Evolutionary conservation across 2,329 filamentous ascomycete genomes (phyloP).

Genomic region (Fusarium sublunatum): DNA sequence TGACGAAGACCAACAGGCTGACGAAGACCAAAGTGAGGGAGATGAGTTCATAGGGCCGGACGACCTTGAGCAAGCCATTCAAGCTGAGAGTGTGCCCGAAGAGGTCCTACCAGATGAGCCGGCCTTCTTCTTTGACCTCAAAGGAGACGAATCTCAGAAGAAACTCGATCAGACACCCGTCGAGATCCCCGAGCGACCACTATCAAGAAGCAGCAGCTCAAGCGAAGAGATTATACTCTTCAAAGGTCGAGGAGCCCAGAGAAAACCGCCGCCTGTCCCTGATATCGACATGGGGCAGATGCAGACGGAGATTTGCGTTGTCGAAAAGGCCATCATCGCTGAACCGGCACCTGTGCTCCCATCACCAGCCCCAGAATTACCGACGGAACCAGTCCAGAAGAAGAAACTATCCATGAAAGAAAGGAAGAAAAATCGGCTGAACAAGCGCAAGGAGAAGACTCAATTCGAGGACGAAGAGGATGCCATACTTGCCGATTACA

Average conservation of each 20-base stretch:
- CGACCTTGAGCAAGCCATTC: slow-evolving; percentile 35
- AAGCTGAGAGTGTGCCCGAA: slow-evolving; percentile 11
- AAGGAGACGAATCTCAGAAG: slow-evolving; percentile 41
- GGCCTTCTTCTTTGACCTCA: slow-evolving; percentile 55
- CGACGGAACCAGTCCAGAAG: neutral
- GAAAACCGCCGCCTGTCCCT: slow-evolving; percentile 33
- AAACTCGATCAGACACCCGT: slow-evolving; percentile 1
- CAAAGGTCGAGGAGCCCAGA: slow-evolving; percentile 61
- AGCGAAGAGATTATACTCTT: slow-evolving; percentile 78
- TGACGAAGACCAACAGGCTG: slow-evolving; percentile 6
- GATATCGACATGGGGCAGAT: slow-evolving; percentile 47
- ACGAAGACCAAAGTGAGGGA: neutral
- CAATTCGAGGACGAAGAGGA: slow-evolving; percentile 58
- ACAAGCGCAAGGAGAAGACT: slow-evolving; percentile 31
- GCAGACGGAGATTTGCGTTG: slow-evolving; percentile 49
- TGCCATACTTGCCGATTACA: slow-evolving; percentile 74
- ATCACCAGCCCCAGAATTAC: slow-evolving; percentile 1
- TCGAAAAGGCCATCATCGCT: slow-evolving; percentile 40
- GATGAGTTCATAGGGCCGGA: slow-evolving; percentile 38
- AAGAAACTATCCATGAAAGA: slow-evolving; percentile 20
- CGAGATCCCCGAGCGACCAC: slow-evolving; percentile 33
- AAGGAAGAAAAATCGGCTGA: slow-evolving; percentile 35
- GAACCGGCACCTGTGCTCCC: slow-evolving; percentile 11
- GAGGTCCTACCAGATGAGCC: slow-evolving; percentile 9
- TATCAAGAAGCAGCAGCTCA: slow-evolving; percentile 55